phyloP scores from a whole-genome alignment of 345 rosid genomes.

The Salix arbutifolia region DNA sequence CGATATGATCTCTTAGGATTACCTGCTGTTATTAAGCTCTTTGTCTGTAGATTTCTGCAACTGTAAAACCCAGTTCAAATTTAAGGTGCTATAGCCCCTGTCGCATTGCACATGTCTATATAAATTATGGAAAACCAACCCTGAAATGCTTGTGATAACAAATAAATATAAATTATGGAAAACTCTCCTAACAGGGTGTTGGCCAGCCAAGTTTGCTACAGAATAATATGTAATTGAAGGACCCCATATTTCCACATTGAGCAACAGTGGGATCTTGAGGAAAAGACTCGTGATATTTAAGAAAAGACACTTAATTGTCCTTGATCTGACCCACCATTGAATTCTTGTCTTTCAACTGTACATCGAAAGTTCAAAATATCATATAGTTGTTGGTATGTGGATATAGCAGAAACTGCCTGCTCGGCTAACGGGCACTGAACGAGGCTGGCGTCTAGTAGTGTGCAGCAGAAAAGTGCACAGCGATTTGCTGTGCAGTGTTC shows the following conservation, averaged over 20 bases:
- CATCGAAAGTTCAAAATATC: not conserved
- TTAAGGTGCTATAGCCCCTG: not conserved
- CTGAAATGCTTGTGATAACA: not conserved
- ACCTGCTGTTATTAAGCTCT: not conserved
- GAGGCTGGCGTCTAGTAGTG: not conserved
- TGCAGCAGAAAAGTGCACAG: slow-evolving; percentile 16
- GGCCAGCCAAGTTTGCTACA: not conserved
- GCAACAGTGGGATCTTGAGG: slow-evolving; percentile 15
- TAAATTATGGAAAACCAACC: not conserved
- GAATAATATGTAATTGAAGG: not conserved
- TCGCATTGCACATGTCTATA: not conserved
- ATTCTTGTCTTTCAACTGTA: slow-evolving; percentile 30
- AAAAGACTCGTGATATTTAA: slow-evolving; percentile 3
- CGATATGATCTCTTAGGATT: no score
- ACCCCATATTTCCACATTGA: not conserved
- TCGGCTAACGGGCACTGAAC: not conserved
- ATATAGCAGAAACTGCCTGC: slow-evolving; percentile 3
- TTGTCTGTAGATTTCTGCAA: not conserved
- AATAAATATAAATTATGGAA: not conserved
- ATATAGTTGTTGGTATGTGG: not conserved
- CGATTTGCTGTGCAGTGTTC: not conserved
- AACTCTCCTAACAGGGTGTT: not conserved
- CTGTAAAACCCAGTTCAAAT: not conserved
- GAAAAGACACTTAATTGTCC: slow-evolving; percentile 16
- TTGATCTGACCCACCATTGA: slow-evolving; percentile 41